Conservation (phyloP, 2,329 filamentous ascomycete genomes). For the Neonectria coccinea region DNA sequence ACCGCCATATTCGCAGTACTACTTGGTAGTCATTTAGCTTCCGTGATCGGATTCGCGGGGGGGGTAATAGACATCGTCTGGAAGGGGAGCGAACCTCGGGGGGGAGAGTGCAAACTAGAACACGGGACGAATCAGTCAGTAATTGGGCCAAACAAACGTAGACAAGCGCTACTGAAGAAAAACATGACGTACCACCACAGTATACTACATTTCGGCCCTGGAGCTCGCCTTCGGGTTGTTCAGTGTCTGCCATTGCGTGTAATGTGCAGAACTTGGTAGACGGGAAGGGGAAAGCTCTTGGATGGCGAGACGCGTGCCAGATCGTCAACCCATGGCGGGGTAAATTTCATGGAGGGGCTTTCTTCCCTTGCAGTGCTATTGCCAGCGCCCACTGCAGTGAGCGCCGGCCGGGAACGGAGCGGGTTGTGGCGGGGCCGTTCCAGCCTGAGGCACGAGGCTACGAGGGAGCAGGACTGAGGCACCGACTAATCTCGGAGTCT, state of each 20-base stretch:
- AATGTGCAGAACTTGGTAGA: slow-evolving; percentile 40
- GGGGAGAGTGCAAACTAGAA: slow-evolving; percentile 71
- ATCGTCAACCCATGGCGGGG: slow-evolving; percentile 49
- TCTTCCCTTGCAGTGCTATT: slow-evolving; percentile 11
- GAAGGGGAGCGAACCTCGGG: slow-evolving; percentile 66
- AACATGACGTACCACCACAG: slow-evolving; percentile 65
- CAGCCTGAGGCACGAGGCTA: slow-evolving; percentile 28
- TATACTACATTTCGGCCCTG: slow-evolving; percentile 66
- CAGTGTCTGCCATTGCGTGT: slow-evolving; percentile 64
- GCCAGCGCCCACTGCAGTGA: slow-evolving; percentile 4
- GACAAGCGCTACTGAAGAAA: not conserved
- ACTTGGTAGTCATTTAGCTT: slow-evolving; percentile 49
- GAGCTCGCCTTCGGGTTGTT: slow-evolving; percentile 62
- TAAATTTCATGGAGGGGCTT: slow-evolving; percentile 51
- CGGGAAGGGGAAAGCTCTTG: slow-evolving; percentile 38
- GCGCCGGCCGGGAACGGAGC: slow-evolving; percentile 24
- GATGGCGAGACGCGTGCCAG: slow-evolving; percentile 47
- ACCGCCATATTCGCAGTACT: slow-evolving; percentile 99
- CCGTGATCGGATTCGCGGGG: slow-evolving; percentile 25
- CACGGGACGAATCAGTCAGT: slow-evolving; percentile 26
- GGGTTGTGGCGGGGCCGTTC: slow-evolving; percentile 14
- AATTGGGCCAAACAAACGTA: slow-evolving; percentile 28
- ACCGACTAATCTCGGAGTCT: not conserved
- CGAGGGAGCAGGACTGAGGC: not conserved
- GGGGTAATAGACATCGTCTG: slow-evolving; percentile 4